Evolutionary conservation across 192 early-diverging fungal species (phyloP).

Genomic region (Podila epigama): DNA sequence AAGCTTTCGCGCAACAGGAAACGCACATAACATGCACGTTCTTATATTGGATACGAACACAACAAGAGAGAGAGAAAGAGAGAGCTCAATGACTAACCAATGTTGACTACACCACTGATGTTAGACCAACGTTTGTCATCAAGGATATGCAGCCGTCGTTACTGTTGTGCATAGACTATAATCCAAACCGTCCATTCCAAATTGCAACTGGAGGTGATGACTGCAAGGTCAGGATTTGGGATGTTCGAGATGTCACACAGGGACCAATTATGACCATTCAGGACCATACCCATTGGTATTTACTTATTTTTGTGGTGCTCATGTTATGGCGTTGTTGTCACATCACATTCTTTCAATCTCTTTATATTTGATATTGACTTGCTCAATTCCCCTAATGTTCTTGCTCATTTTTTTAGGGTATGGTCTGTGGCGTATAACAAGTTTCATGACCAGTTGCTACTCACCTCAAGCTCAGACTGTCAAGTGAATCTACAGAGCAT

Average conservation of each 20-base stretch:
- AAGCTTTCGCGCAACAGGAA: background rate
- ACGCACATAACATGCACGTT: too few species aligned
- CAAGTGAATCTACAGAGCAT: conserved; percentile 87
- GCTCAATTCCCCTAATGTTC: too few species aligned
- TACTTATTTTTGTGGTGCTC: background rate
- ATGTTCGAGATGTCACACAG: conserved; percentile 61
- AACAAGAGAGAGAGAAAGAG: too few species aligned
- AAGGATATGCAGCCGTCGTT: conserved; percentile 75
- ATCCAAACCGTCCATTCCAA: conserved; percentile 86
- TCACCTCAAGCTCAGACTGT: conserved; percentile 87
- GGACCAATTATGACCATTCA: conserved; percentile 70
- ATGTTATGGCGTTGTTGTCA: too few species aligned
- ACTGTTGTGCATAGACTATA: conserved; percentile 81
- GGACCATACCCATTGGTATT: conserved; percentile 89
- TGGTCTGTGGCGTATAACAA: conserved; percentile 86
- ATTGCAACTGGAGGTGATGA: conserved; percentile 91
- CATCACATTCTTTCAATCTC: background rate
- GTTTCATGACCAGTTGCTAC: conserved; percentile 91
- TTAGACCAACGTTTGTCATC: conserved; percentile 57
- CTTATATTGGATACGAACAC: too few species aligned
- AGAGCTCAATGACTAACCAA: too few species aligned
- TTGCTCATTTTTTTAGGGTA: conserved; percentile 61
- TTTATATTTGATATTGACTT: background rate
- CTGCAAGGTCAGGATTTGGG: conserved; percentile 89
- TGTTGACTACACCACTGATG: conserved; percentile 7